These are phyloP conservation scores for Diutina neorugosa DNA, from an alignment of 1,139 yeast genomes.

Conservation along the genomic window DNA sequence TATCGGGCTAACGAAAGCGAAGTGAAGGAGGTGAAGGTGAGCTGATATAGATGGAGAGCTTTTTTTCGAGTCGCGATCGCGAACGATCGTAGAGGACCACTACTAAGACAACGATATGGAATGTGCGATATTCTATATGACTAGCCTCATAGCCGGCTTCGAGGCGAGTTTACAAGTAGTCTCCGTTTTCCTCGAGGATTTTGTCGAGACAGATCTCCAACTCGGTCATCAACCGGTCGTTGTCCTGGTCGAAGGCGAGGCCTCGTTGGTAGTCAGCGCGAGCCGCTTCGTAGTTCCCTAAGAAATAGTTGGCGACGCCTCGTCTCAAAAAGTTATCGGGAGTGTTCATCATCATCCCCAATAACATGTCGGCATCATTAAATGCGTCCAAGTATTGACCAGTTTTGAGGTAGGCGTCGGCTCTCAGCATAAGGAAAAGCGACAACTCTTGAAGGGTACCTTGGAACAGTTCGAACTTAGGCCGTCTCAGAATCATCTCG, in stretches of 20 bases:
- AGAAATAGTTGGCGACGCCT: slow-evolving; percentile 59
- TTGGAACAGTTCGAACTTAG: slow-evolving; percentile 79
- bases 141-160: neutral
- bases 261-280: slow-evolving; percentile 73
- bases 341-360: slow-evolving; percentile 47
- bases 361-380: slow-evolving; percentile 70
- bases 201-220: slow-evolving; percentile 32
- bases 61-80: neutral
- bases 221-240: slow-evolving; percentile 14
- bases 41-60: neutral
- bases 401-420: slow-evolving; percentile 67
- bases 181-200: slow-evolving; percentile 43
- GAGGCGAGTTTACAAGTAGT: slow-evolving; percentile 8
- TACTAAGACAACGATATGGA: no score
- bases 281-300: slow-evolving; percentile 65
- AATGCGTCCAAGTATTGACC: slow-evolving; percentile 60
- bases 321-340: slow-evolving; percentile 78
- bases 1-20: neutral
- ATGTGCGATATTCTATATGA: no score
- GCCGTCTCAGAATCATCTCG: slow-evolving; percentile 70
- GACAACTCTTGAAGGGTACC: slow-evolving; percentile 69
- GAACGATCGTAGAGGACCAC: no score
- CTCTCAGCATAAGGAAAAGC: slow-evolving; percentile 62
- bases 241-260: slow-evolving; percentile 20
- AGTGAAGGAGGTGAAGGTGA: neutral